phyloP scores from a whole-genome alignment of 202 grass and related monocot genomes.

The Eragrostis tef region DNA sequence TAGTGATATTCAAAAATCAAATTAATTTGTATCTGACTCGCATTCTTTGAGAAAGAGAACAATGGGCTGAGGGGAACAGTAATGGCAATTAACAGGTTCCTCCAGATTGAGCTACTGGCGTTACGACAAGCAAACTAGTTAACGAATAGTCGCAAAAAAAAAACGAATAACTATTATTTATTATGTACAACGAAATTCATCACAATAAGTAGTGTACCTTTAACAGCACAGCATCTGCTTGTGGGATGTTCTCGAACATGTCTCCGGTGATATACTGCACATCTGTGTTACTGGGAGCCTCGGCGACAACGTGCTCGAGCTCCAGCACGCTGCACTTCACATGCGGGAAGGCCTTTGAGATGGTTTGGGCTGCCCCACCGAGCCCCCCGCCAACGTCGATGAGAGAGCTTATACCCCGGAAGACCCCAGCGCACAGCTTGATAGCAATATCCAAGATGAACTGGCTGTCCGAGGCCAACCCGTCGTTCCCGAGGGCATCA shows the following conservation, averaged over 20 bases:
- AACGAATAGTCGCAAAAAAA: no score
- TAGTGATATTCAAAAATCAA: no score
- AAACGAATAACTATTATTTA: no score
- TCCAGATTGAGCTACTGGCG: no score
- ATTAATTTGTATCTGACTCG: no score
- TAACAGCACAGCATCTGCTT: conserved; percentile 3
- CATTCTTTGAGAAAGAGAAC: no score
- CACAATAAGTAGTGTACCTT: neutral
- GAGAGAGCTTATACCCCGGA: neutral
- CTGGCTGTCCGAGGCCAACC: conserved; percentile 18
- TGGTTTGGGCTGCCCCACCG: neutral
- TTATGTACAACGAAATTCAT: neutral
- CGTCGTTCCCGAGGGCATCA: neutral
- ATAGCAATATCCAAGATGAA: conserved; percentile 21
- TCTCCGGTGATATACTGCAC: neutral
- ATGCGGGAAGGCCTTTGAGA: conserved; percentile 17
- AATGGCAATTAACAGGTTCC: no score
- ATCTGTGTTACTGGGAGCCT: neutral
- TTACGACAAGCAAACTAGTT: no score
- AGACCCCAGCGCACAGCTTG: neutral
- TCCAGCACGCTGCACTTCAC: conserved; percentile 17
- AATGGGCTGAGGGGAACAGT: no score
- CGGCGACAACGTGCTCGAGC: neutral
- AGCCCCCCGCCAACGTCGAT: neutral
- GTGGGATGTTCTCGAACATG: conserved; percentile 14